phyloP scores from a whole-genome alignment of 129 eudicot genomes.

The Tanacetum coccineum region DNA sequence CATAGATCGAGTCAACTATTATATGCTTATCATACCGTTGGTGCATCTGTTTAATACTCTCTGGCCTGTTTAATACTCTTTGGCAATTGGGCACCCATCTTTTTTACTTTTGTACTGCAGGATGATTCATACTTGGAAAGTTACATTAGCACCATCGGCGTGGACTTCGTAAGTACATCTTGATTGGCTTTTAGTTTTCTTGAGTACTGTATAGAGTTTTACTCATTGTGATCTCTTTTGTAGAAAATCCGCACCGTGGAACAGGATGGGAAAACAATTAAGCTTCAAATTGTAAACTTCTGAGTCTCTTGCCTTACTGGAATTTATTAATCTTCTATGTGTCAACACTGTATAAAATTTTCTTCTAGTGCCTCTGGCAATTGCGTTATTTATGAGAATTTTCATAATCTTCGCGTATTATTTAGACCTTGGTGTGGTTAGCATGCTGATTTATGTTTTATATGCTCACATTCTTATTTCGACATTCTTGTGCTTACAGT shows the following conservation, averaged over 20 bases:
- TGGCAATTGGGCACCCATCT: constrained; percentile 10
- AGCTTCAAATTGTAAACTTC: constrained; percentile 89
- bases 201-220: not conserved
- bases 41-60: not conserved
- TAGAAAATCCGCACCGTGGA: constrained; percentile 99
- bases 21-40: constrained; percentile 3
- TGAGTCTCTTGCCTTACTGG: not conserved
- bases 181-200: constrained; percentile 3
- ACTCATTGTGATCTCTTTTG: constrained; percentile 13
- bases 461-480: not conserved
- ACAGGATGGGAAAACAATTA: constrained; percentile 94
- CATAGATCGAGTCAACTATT: not conserved
- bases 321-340: not conserved
- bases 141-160: constrained; percentile 98
- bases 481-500: constrained; percentile 34
- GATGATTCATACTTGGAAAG: constrained; percentile 96
- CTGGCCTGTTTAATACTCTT: too few species aligned
- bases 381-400: too few species aligned
- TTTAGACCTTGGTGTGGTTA: not conserved
- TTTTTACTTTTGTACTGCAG: constrained; percentile 36
- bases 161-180: constrained; percentile 78
- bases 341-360: too few species aligned
- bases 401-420: too few species aligned
- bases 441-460: constrained; percentile 2
- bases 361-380: not conserved